Conservation (phyloP, 805 yeast genomes). For the Kodamaea sagamina region DNA sequence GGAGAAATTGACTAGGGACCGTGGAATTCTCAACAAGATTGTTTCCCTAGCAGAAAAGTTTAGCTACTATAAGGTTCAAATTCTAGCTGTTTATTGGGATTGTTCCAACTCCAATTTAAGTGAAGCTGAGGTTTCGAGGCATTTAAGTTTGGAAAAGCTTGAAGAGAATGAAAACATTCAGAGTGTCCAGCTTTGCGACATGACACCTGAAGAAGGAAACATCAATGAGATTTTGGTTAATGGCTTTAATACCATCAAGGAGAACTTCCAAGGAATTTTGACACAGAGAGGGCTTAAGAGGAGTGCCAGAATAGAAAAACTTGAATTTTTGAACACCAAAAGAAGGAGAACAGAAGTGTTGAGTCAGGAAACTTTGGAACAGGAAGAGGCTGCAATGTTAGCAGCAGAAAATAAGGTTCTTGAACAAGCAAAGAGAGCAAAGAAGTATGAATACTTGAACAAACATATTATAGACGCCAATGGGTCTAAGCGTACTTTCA, state of each 20-base stretch:
- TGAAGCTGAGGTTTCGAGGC: slow-evolving; percentile 17
- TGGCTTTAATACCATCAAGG: slow-evolving; percentile 25
- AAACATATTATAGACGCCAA: slow-evolving; percentile 23
- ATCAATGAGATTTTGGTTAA: slow-evolving; percentile 27
- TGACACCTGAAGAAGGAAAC: slow-evolving; percentile 29
- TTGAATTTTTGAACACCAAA: slow-evolving; percentile 10
- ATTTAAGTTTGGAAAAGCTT: slow-evolving; percentile 19
- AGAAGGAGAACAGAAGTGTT: slow-evolving; percentile 2
- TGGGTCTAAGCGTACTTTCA: background rate
- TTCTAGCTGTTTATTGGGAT: slow-evolving; percentile 49
- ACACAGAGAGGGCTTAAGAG: slow-evolving; percentile 32
- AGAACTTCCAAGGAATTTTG: slow-evolving; percentile 29
- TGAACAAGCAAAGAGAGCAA: slow-evolving; percentile 29
- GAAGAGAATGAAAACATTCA: slow-evolving; percentile 17
- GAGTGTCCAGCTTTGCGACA: slow-evolving; percentile 33
- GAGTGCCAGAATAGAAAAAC: slow-evolving; percentile 17
- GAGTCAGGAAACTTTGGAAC: slow-evolving; percentile 2
- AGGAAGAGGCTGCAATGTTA: slow-evolving; percentile 17
- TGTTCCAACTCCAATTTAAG: slow-evolving; percentile 20
- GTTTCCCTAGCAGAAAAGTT: slow-evolving; percentile 34
- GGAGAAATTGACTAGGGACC: slow-evolving; percentile 42
- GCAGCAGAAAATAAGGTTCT: slow-evolving; percentile 27
- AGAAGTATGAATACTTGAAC: slow-evolving; percentile 34
- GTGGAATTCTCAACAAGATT: slow-evolving; percentile 35
- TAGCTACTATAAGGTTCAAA: slow-evolving; percentile 40